These are phyloP conservation scores for Mycosphaerella arachidis DNA, from an alignment of 2,329 filamentous ascomycete species.

Conservation along the genomic window DNA sequence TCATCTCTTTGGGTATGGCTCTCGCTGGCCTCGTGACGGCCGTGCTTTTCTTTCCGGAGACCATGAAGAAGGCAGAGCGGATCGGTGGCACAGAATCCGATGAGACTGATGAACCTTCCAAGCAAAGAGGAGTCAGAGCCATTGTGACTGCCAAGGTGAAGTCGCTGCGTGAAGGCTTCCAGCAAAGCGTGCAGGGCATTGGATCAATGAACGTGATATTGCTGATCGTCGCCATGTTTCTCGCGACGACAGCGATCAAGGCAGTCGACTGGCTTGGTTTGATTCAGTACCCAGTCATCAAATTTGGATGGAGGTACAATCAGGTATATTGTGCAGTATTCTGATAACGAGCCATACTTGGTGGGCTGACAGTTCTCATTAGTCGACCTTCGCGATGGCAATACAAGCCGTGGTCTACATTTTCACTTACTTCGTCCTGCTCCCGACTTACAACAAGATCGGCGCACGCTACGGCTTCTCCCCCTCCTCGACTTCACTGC, in stretches of 20 bases:
- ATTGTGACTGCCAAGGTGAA: background rate
- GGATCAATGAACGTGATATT: background rate
- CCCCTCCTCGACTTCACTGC: background rate
- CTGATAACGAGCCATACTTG: background rate
- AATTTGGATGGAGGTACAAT: conserved; percentile 9
- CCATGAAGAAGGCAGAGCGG: background rate
- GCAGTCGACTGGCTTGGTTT: conserved; percentile 6
- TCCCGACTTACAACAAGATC: conserved; percentile 1
- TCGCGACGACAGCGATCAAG: conserved; percentile 5
- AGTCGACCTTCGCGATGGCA: conserved; percentile 7
- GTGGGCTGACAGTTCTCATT: background rate
- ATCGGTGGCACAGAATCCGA: background rate
- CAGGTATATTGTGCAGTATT: background rate
- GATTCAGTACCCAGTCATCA: conserved; percentile 9
- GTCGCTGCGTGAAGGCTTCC: background rate
- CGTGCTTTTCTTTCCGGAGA: conserved; percentile 5
- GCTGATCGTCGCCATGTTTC: conserved; percentile 1
- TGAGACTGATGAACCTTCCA: background rate
- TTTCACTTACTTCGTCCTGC: conserved; percentile 4
- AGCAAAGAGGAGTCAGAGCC: background rate
- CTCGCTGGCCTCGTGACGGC: conserved; percentile 1
- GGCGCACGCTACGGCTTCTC: conserved; percentile 1
- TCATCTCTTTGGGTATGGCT: conserved; percentile 1
- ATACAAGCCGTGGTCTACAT: conserved; percentile 7
- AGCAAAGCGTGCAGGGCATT: conserved; percentile 2